Evolutionary conservation across 768 basidiomycete species (phyloP).

Genomic region (Suillus clintonianus): DNA sequence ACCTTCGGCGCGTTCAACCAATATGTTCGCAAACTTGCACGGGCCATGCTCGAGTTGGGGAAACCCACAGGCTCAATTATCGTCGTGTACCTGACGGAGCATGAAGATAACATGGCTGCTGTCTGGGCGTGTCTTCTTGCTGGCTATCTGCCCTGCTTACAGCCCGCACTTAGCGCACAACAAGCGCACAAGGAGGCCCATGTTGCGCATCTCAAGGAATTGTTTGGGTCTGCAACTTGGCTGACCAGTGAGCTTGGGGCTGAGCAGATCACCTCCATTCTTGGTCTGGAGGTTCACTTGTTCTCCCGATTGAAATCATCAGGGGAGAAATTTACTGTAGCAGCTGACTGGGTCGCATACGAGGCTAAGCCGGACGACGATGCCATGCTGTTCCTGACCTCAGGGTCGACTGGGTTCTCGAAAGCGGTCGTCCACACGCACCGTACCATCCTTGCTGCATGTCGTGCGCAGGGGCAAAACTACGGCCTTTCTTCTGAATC

Average conservation of each 20-base stretch:
- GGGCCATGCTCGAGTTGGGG: constrained; percentile 20
- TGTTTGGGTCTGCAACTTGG: constrained; percentile 34
- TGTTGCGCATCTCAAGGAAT: constrained; percentile 26
- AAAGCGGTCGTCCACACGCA: constrained; percentile 44
- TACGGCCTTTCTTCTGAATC: constrained; percentile 36
- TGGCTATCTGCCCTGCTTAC: constrained; percentile 31
- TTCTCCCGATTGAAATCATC: constrained; percentile 22
- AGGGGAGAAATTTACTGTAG: background rate
- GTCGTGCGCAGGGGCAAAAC: constrained; percentile 33
- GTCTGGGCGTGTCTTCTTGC: constrained; percentile 33
- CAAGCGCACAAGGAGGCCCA: constrained; percentile 31
- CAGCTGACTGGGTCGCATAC: constrained; percentile 19
- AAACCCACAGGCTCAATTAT: constrained; percentile 27
- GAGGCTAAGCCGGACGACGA: constrained; percentile 28
- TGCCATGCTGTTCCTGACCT: constrained; percentile 39
- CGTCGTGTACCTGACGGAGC: constrained; percentile 31
- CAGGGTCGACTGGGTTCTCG: constrained; percentile 47
- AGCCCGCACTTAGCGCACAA: constrained; percentile 33
- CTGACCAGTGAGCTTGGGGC: constrained; percentile 28
- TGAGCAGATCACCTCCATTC: constrained; percentile 23
- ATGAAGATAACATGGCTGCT: constrained; percentile 35
- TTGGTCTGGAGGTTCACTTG: constrained; percentile 25
- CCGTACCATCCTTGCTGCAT: constrained; percentile 36
- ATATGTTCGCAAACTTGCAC: constrained; percentile 16
- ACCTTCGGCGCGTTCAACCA: constrained; percentile 21